Conservation (phyloP, 176 grass and related monocot species). For the Rhynchospora breviuscula region DNA sequence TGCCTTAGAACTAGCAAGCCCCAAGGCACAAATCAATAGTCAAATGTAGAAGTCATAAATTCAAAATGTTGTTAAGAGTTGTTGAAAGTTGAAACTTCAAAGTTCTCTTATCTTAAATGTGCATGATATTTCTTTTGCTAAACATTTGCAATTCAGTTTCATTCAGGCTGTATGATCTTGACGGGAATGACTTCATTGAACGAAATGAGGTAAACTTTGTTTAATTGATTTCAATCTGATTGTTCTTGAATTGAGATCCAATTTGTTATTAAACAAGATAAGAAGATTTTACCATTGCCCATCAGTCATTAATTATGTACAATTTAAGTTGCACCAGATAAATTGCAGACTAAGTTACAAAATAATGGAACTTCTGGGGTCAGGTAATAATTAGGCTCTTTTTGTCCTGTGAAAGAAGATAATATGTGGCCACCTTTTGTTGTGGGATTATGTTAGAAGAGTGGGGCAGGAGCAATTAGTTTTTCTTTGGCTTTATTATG, state of each 20-base stretch:
- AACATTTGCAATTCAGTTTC: constrained; percentile 46
- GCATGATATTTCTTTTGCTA: neutral
- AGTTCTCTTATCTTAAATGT: neutral
- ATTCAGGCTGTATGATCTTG: constrained; percentile 96
- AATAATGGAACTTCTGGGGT: constrained; percentile 5
- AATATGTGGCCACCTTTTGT: neutral
- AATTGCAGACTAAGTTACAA: neutral
- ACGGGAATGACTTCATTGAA: constrained; percentile 83
- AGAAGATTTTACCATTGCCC: neutral
- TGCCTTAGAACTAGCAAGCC: neutral
- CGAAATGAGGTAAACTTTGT: constrained; percentile 66
- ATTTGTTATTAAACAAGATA: neutral
- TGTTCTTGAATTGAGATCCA: neutral
- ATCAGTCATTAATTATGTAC: neutral
- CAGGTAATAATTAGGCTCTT: neutral
- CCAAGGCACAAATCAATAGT: neutral
- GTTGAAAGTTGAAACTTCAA: neutral
- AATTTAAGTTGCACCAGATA: neutral
- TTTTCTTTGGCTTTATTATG: constrained; percentile 6
- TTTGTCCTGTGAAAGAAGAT: neutral
- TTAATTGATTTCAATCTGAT: constrained; percentile 1
- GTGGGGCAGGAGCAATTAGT: constrained; percentile 4
- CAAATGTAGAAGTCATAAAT: neutral
- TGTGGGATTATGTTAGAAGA: neutral
- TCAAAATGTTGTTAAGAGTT: neutral